Evolutionary conservation across 1,284 basidiomycete genomes (phyloP), one percentile per base, ranked within the genome.

Genomic region (Paramarasmius palmivorus): DNA sequence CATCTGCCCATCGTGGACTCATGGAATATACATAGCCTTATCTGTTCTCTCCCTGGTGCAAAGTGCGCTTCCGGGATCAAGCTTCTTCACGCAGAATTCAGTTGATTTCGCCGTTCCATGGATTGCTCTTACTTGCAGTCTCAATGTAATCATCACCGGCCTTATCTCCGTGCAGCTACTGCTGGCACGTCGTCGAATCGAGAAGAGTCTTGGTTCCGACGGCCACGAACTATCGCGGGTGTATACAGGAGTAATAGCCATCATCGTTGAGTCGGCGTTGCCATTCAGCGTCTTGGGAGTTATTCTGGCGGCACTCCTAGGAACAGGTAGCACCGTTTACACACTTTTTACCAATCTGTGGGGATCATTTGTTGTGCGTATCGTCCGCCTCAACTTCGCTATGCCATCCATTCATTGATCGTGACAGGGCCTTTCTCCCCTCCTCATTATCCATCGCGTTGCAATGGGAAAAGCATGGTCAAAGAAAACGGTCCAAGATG

Each of bases 81-180:
- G 49, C 34, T 49, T 66, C 15, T 62, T 65, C 49, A 37, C 20
- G 12, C 55, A 50, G 10, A 54, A 35, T n/a, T 48, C 62, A 3
- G 56, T 62, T 6, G 58, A 59, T 22, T 64, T 63, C 39, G 60
- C 52, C 6, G 40, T 62, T 5, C 65, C 65, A 1, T 68, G 65
- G 60, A 55, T 62, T 20, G 32, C 61, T 1, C 54, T 68, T 12
- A 57, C 66, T 6, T 56, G 62, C 17, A 49, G 57, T 1, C 50
- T 67, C 50, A 68, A 67, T 38, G 54, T 64, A n/a, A 44, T 63
- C 19, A 52, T 62, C 15, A 66, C 65, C 1, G 34, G 48, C 9
- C 47, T 65, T 38, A 63, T 68, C 19, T 40, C 48, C 25, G 10
- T 46, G 1, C 62, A 62, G 1, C 56, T 67, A 7, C 32, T 64